Evolutionary conservation across 257 asterid species (phyloP), one percentile per base, ranked within the genome.

Genomic region (Solanum bulbocastanum): DNA sequence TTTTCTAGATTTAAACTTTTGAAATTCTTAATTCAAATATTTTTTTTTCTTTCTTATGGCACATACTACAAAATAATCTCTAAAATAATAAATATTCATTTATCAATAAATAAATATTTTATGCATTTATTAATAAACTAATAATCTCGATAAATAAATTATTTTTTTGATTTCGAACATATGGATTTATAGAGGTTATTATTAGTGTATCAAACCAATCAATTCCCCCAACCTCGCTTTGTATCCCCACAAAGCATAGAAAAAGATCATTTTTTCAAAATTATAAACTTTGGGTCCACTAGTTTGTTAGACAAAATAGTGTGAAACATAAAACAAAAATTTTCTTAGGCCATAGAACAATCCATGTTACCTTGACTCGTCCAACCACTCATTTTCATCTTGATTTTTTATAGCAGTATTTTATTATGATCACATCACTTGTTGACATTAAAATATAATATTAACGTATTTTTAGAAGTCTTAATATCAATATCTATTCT

Each of bases 321-420:
- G 22, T 1, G 72, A n/a, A 11, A 65, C 16, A 65, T 1, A 10
- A 65, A n/a, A n/a, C 6, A 65, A 68, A 1, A 0, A 0, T 0
- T 2, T 30, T 6, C 74, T 13, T 27, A 30, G 8, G 5, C 74
- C 74, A 6, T 68, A 13, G 11, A 68, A 74, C 3, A 75, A 23
- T 23, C 35, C 23, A 5, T 75, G 35, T 23, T 56, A 25, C 56
- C 15, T 42, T 13, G 60, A n/a, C 14, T 8, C 37, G 62, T 8
- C 84, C 36, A 42, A 78, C 65, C 15, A 42, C 65, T 79, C 40
- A 44, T 10, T 44, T 79, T 15, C 3, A 27, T 78, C 4, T 7
- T 76, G 27, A 3, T 40, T 33, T 33, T 72, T 2, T 68, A 8
- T 33, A 4, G 8, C 5, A 18, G 42, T 5, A 33, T 1, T 33